Base-by-base conservation (phyloP, 345 rosid species). In the Pseudoturritis turrita region DNA sequence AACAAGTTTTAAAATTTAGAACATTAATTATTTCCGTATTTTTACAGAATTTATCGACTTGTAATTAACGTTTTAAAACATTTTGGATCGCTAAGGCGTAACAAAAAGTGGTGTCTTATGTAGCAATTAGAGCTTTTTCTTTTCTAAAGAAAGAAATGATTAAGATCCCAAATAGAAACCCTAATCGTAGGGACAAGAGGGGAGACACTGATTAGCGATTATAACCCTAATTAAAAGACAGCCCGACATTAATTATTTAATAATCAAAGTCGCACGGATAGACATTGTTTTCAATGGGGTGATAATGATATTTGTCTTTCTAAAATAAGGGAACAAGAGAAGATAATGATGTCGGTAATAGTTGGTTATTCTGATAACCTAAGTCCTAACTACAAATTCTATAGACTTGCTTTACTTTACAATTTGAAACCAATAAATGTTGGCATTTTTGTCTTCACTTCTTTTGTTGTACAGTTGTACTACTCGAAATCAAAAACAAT, bases 311-410 rank as follows among this genome's bases (percentile, higher is more conserved):
- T 40, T 41, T 67, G 56, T 63, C 73, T 67, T 59, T 67, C 50
- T 50, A 46, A 50, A n/a, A 9, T 44, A 29, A 67, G 77, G 73
- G 68, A 68, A 74, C 78, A 67, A 74, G 68, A 29, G 55, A 23
- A 9, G 19, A 60, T 74, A 39, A 67, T 74, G 28, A 74, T 74
- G 78, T 74, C 78, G 78, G 78, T 74, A 74, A 74, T 67, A 67
- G 73, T 74, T 74, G 39, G 54, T 59, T 66, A 43, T 68, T 51
- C 47, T 74, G 55, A 49, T 74, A 41, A 59, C 68, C 62, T 59
- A 74, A 74, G 67, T 66, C 60, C 29, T 50, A 58, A 74, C 67
- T 28, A 73, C 65, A 31, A 9, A 23, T 36, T 45, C 39, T 18
- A 4, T 62, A 44, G 49, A 60, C 37, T 60, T 60, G n/a, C 35